Evolutionary conservation across 2,329 filamentous ascomycete species (phyloP).

Genomic region (Penicillium crustosum): DNA sequence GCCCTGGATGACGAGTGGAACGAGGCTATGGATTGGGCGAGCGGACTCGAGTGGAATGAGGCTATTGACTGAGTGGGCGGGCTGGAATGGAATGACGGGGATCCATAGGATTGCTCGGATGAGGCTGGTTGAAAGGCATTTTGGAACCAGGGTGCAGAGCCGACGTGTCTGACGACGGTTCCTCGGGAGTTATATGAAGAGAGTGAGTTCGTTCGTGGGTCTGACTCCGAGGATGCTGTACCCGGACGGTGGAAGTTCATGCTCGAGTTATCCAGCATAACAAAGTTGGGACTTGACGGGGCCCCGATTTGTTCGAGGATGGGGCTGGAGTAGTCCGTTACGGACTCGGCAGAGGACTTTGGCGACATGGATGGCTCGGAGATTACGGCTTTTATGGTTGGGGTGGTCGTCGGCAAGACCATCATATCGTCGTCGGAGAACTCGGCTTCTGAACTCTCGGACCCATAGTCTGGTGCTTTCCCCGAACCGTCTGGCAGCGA

Average conservation of each 20-base stretch:
- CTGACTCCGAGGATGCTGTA: slow-evolving; percentile 33
- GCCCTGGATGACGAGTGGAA: slow-evolving; percentile 38
- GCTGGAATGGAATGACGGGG: slow-evolving; percentile 42
- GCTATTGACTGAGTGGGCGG: slow-evolving; percentile 37
- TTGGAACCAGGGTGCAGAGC: slow-evolving; percentile 37
- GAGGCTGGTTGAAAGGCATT: slow-evolving; percentile 35
- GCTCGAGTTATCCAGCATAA: slow-evolving; percentile 25
- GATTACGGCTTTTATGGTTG: slow-evolving; percentile 41
- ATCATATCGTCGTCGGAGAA: slow-evolving; percentile 38
- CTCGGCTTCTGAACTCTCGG: slow-evolving; percentile 24
- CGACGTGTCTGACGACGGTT: slow-evolving; percentile 42
- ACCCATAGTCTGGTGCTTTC: slow-evolving; percentile 24
- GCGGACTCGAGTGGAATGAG: slow-evolving; percentile 44
- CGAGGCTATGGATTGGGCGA: slow-evolving; percentile 34
- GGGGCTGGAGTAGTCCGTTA: slow-evolving; percentile 40
- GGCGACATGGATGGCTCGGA: slow-evolving; percentile 33
- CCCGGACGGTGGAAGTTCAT: slow-evolving; percentile 40
- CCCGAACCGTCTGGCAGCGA: slow-evolving; percentile 30
- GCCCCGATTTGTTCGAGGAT: slow-evolving; percentile 41
- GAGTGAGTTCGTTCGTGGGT: slow-evolving; percentile 40
- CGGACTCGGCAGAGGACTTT: slow-evolving; percentile 23
- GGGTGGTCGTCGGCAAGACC: slow-evolving; percentile 32
- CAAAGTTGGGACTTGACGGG: slow-evolving; percentile 43
- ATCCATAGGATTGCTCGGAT: slow-evolving; percentile 35
- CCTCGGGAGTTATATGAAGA: slow-evolving; percentile 44